phyloP scores from a whole-genome alignment of 495 filamentous ascomycete genomes.

The Apiosordaria backusii region DNA sequence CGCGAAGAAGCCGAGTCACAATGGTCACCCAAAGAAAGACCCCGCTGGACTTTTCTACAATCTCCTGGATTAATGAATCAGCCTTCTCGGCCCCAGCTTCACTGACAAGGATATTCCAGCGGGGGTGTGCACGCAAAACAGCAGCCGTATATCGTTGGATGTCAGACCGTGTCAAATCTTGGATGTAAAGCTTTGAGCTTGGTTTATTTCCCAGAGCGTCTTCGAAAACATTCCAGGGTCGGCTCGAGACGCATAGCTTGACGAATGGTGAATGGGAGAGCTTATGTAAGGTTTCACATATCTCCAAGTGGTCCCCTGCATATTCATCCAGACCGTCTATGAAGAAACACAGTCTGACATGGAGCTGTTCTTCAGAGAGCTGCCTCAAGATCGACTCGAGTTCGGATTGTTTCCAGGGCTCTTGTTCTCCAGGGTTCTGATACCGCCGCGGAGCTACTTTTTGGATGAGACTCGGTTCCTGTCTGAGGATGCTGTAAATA shows the following conservation, averaged over 20 bases:
- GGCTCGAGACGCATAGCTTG: neutral
- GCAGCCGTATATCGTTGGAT: neutral
- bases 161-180: neutral
- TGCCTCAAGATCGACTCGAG: neutral
- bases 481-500: neutral
- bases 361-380: neutral
- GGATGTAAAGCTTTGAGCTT: neutral
- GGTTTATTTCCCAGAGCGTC: neutral
- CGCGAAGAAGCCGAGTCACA: neutral
- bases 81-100: neutral
- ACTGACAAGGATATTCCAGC: neutral
- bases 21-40: neutral
- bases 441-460: neutral
- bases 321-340: neutral
- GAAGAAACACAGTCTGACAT: neutral
- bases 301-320: neutral
- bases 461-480: neutral
- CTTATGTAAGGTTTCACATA: neutral
- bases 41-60: neutral
- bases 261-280: neutral
- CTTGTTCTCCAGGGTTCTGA: neutral
- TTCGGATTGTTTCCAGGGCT: neutral
- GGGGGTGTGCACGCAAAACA: neutral
- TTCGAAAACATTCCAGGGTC: neutral
- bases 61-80: neutral